Percentiles rank a stretch among this genome's conserved stretches.
Evolutionary conservation across 2,329 filamentous ascomycete species (phyloP).

Genomic region (Helicocarpus griseus): DNA sequence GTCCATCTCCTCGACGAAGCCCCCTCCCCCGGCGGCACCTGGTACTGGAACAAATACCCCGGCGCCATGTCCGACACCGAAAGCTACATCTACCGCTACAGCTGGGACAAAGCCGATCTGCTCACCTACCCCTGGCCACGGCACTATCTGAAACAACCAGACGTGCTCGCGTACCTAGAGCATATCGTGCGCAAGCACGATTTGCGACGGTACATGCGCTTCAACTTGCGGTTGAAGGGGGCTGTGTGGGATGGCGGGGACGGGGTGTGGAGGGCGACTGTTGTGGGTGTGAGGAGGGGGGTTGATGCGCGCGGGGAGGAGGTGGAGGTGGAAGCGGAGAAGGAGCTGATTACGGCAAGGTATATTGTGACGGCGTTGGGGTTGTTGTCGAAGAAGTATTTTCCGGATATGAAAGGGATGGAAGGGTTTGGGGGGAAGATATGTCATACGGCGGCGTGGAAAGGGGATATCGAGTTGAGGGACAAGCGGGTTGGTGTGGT

Average conservation of each 20-base stretch:
- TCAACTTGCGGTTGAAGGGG: background rate
- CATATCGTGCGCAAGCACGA: background rate
- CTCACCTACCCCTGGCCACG: background rate
- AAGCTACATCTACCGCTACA: background rate
- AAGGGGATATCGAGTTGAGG: background rate
- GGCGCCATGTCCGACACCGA: background rate
- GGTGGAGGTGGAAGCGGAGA: background rate
- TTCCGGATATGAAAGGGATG: background rate
- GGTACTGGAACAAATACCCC: background rate
- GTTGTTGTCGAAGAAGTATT: background rate
- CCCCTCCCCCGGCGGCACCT: background rate
- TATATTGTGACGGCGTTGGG: background rate
- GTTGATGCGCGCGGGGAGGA: background rate
- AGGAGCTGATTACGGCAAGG: background rate
- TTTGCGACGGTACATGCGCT: background rate
- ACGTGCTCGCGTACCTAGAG: background rate
- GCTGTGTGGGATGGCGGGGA: background rate
- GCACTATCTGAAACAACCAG: background rate
- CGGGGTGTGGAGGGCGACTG: background rate
- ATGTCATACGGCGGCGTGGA: background rate
- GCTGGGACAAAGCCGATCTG: background rate
- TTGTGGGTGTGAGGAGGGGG: background rate
- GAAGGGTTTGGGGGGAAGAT: background rate
- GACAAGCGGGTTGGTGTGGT: background rate
- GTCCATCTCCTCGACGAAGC: background rate